Base-by-base conservation (phyloP, 441 rosid species). In the Gossypium davidsonii region DNA sequence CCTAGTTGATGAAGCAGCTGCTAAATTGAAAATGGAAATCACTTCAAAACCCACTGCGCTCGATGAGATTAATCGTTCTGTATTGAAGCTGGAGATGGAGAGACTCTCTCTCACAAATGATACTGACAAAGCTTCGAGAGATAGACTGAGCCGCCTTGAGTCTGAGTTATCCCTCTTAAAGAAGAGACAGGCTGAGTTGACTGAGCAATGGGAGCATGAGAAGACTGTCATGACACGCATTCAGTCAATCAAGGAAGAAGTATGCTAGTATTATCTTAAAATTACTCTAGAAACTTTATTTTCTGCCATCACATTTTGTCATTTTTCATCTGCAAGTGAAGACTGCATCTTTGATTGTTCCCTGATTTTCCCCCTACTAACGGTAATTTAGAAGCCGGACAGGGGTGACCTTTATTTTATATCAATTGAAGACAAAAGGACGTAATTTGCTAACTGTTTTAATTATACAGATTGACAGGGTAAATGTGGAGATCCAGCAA, bases 171-270 rank as follows among this genome's bases (percentile, higher is more conserved):
- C 87, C 39, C 78, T 79, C 20, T 76, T 89, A 49, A 91, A 93
- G 87, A 84, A 81, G 83, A 93, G 79, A 83, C 98, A 93, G 81
- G 83, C 90, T 60, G 88, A 85, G 80, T 74, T 91, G 80, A 91
- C 97, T 0, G 92, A 91, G 78, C 96, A 91, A 73, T 96, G 97
- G 99, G 98, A 96, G 85, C 98, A 91, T 25, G 97, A 96, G 86
- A 93, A 90, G 83, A 77, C 93, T 67, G 97, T 96, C 58, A 90
- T 96, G 98, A 89, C 91, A 28, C 87, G 85, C 62, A 87, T 96
- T 63, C 94, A 92, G 73, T 93, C 97, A 9, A 90, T 93, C 58
- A 91, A 96, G 80, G 99, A 96, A 80, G 99, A 93, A 91, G 97
- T 88, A 81, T 64, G 55, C 65, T 15, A 4, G 3, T 49, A 14